These are phyloP conservation scores for Lactarius deliciosus DNA, from an alignment of 768 basidiomycete genomes.

Conservation along the genomic window DNA sequence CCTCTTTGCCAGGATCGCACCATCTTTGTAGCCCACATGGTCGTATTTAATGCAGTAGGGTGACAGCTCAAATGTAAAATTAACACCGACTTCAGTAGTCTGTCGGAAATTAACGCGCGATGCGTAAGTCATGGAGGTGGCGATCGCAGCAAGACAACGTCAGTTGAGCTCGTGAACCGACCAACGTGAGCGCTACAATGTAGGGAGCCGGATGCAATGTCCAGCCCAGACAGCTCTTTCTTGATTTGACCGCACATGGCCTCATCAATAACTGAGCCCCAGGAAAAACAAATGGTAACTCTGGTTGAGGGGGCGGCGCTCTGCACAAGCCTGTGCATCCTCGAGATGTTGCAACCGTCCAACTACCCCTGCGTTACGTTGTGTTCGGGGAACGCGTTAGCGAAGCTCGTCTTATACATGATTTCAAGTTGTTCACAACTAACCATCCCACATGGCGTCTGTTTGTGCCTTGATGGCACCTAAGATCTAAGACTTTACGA, in stretches of 20 bases:
- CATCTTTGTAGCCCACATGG: background rate
- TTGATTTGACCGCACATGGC: no score
- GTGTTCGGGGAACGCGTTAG: conserved; percentile 42
- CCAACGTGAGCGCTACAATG: no score
- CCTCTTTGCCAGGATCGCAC: background rate
- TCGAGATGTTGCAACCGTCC: no score
- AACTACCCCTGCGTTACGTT: conserved; percentile 38
- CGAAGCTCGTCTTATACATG: conserved; percentile 62
- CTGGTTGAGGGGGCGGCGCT: conserved; percentile 32
- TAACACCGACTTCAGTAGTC: background rate
- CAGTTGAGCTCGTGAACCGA: no score
- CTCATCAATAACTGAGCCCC: no score
- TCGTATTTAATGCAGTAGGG: background rate
- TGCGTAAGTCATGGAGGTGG: background rate
- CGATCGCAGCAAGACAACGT: background rate
- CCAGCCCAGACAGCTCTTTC: no score
- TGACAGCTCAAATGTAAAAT: background rate
- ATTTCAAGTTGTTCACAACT: conserved; percentile 49
- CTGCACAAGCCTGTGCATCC: no score
- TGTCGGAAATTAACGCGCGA: no score
- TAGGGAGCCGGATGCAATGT: no score
- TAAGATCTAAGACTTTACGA: conserved; percentile 53
- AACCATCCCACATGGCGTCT: conserved; percentile 59
- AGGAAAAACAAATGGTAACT: conserved; percentile 32
- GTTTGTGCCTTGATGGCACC: conserved; percentile 59